Evolutionary conservation across 495 filamentous ascomycete genomes (phyloP), one percentile per base, ranked within the genome.

Genomic region (Schizothecium vesticola): DNA sequence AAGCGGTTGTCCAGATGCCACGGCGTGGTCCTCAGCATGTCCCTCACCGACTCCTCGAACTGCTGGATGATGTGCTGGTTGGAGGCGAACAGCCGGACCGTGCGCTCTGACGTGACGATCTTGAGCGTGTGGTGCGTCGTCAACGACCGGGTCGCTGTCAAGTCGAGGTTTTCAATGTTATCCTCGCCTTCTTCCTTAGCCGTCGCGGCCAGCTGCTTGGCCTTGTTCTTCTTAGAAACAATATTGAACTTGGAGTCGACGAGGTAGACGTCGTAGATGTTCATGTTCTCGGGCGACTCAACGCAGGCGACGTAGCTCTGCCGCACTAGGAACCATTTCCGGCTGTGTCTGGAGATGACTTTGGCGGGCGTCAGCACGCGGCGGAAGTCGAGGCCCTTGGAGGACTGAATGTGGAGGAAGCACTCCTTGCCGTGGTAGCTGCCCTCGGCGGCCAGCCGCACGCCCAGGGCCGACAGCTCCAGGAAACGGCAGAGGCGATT

Each of bases 401-500:
- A 89, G 55, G 92, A 95, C 73, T 93, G 90, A 60, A 98, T 95
- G 65, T 96, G 88, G 61, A 98, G 82, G 72, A 92, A 93, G 11
- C 95, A 96, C 80, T 99, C 96, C 77, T 99, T 99, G 31, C 95
- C 95, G 75, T 98, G 96, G 73, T 97, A 98, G 72, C 92, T 95
- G 19, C 92, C 93, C 78, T 99, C 95, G 8, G 94, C 93, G 57
- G 95, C 94, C 61, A 99, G 86, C 33, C 96, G 86, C n/a, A 99
- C 92, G 7, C 96, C 96, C 9, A 99, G 83, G 3, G 96, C 93
- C 66, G 95, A 98, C 5, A 99, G 78, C 76, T 99, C 95, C 13
- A 99, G 81, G 75, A 99, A 99, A 72, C 94, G 94, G 81, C 95
- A 99, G 13, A 99, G 81, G 13, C 95, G 88, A 73, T 97, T 99